phyloP scores from a whole-genome alignment of 2,329 filamentous ascomycete species.

The Tolypocladium nubicola region DNA sequence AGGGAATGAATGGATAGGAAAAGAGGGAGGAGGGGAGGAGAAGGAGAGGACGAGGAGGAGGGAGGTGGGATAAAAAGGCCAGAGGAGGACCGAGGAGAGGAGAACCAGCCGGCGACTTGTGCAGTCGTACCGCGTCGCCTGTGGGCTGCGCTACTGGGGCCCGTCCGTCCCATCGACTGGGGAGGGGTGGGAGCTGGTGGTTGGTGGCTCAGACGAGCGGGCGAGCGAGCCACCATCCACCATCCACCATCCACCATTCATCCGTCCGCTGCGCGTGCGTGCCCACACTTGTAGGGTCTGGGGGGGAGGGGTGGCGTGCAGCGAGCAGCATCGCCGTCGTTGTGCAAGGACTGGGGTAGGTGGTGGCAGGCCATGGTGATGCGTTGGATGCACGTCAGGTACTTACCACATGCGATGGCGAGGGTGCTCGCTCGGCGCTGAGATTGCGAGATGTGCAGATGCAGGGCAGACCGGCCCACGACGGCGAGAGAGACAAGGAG shows the following conservation, averaged over 20 bases:
- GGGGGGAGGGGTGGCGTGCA: not conserved
- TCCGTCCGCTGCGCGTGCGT: not conserved
- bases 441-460: not conserved
- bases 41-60: slow-evolving; percentile 24
- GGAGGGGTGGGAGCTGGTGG: slow-evolving; percentile 1
- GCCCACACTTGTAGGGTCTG: not conserved
- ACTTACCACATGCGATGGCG: not conserved
- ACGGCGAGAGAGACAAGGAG: not conserved
- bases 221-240: not conserved
- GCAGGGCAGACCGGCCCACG: not conserved
- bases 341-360: slow-evolving; percentile 1
- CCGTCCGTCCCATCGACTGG: slow-evolving; percentile 1
- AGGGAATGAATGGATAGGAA: slow-evolving; percentile 44
- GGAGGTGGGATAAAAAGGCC: slow-evolving; percentile 30
- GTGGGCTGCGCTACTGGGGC: slow-evolving; percentile 7
- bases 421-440: not conserved
- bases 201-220: slow-evolving; percentile 1
- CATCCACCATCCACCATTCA: not conserved
- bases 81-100: slow-evolving; percentile 42
- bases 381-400: slow-evolving; percentile 2
- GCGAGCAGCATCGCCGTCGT: not conserved
- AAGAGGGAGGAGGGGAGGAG: slow-evolving; percentile 26
- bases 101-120: slow-evolving; percentile 21
- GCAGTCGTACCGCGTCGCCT: slow-evolving; percentile 10
- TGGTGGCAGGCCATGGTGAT: not conserved